Evolutionary conservation across 2,329 filamentous ascomycete species (phyloP).

Genomic region (Stachybotrys chartarum): DNA sequence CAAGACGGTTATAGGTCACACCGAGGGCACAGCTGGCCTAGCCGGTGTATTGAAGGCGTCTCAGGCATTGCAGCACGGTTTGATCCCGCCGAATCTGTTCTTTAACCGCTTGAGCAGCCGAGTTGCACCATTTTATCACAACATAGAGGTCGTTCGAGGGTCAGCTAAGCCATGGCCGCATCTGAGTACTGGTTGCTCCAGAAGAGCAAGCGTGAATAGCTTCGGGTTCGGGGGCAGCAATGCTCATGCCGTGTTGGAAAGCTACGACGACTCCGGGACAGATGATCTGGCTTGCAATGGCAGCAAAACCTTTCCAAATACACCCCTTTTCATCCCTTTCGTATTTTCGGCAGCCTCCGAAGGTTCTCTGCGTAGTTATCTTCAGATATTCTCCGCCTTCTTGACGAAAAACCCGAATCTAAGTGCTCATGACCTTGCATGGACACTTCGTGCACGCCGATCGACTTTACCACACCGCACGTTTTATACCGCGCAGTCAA

Average conservation of each 20-base stretch:
- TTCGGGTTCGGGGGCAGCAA: not conserved
- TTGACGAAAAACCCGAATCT: constrained; percentile 18
- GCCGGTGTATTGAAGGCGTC: not conserved
- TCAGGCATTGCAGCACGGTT: not conserved
- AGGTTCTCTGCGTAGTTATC: not conserved
- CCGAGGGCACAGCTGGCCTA: not conserved
- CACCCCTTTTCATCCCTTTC: constrained; percentile 1
- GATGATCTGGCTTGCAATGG: no score
- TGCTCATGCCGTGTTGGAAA: not conserved
- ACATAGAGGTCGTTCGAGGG: not conserved
- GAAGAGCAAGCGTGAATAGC: not conserved
- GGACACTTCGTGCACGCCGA: not conserved
- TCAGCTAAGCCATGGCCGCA: not conserved
- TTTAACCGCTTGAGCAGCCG: not conserved
- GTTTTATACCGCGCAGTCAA: not conserved
- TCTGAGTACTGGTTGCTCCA: not conserved
- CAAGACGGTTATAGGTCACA: not conserved
- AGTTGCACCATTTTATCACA: not conserved
- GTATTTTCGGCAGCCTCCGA: constrained; percentile 1
- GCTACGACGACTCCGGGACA: not conserved
- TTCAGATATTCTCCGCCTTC: constrained; percentile 17
- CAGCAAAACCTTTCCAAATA: no score
- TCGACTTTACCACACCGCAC: not conserved
- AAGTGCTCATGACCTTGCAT: not conserved
- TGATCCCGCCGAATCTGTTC: not conserved